Conservation (phyloP, 208 protist genomes). For the Crithidia sp. region DNA sequence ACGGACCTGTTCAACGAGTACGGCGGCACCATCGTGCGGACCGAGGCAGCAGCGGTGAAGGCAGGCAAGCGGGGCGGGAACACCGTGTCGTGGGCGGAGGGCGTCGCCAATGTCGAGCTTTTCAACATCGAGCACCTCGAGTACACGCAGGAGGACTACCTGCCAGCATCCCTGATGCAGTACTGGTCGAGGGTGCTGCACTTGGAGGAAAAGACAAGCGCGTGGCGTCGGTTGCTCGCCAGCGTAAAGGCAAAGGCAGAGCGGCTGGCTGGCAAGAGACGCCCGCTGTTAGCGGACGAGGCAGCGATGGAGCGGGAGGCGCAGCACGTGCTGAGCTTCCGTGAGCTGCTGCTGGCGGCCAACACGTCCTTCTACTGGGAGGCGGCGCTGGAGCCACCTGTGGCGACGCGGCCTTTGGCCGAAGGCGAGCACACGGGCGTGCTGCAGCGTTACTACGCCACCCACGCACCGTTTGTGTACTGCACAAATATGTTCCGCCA, state of each 20-base stretch:
- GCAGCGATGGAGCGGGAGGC: constrained; percentile 3
- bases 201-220: not conserved
- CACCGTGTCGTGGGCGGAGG: constrained; percentile 32
- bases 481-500: constrained; percentile 54
- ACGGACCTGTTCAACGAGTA: constrained; percentile 65
- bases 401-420: not conserved
- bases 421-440: constrained; percentile 1
- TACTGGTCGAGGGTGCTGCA: not conserved
- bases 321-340: constrained; percentile 9
- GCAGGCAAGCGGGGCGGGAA: not conserved
- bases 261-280: not conserved
- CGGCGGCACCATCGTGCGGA: constrained; percentile 66
- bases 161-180: constrained; percentile 17
- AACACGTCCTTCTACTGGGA: constrained; percentile 29
- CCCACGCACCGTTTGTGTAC: constrained; percentile 59
- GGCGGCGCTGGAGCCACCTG: constrained; percentile 7
- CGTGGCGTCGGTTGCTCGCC: not conserved
- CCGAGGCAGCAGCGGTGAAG: constrained; percentile 22
- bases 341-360: constrained; percentile 11
- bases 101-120: constrained; percentile 43
- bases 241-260: not conserved
- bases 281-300: not conserved
- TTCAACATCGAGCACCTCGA: constrained; percentile 55
- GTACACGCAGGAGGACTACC: constrained; percentile 33
- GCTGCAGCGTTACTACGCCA: constrained; percentile 36